Base-by-base conservation (phyloP, 768 basidiomycete genomes). In the Suillus alpinus region DNA sequence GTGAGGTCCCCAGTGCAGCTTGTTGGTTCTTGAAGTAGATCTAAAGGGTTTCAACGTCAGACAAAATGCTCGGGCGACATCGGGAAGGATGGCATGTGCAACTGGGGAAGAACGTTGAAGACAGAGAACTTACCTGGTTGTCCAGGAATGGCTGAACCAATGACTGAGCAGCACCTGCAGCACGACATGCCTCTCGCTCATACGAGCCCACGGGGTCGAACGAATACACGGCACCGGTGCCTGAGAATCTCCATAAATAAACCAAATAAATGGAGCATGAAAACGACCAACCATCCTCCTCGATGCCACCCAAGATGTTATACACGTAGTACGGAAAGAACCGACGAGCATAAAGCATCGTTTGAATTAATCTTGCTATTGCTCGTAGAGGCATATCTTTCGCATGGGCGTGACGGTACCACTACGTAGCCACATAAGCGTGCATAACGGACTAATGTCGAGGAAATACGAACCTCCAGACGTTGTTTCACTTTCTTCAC, bases 271-370 rank as follows among this genome's bases (percentile, higher is more conserved):
- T 6, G 41, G 3, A 34, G 46, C 4, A 36, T 8, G 16, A 34
- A 34, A 8, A 44, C 20, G 57, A 82, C 26, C 90, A 66, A 95
- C 95, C 95, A 72, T 97, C 95, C 71, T 95, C 95, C 74, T 98
- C 95, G 63, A 97, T 93, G 47, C 95, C 95, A 56, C 94, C 93
- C 37, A 98, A 86, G 71, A 98, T 94, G 75, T 95, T 95, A 81
- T 93, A 95, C 36, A 96, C 91, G 75, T 96, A 99, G 82, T 91
- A 98, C 1, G 97, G 97, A 86, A 99, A 99, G 81, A 97, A 96
- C 57, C 96, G 88, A 64, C 91, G 89, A 43, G 84, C 90, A 73
- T 99, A 99, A 31, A 99, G 84, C 93, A 98, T 96, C 18, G 95
- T 97, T 75, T 98, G 96, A 60, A 99, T 95, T 68, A 99, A 83